Evolutionary conservation across 108 stramenopile genomes (phyloP), one percentile per base, ranked within the genome.

Genomic region (Cyclotella sp.): DNA sequence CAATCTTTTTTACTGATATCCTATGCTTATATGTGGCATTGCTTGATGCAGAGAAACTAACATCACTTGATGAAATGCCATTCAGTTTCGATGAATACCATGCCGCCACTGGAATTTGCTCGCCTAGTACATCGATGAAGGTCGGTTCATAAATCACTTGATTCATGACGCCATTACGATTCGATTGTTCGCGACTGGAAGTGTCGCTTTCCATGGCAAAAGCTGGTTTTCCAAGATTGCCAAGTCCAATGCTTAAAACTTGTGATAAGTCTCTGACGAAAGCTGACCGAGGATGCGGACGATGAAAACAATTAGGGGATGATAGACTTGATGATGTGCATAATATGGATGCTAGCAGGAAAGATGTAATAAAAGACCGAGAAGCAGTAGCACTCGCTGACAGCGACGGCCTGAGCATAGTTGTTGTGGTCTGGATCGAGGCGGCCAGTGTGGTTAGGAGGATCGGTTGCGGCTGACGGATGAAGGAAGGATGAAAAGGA

Each of bases 1-100:
- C 92, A 65, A 93, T 91, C 30, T 86, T 77, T 44, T 77, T 63
- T 9, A 93, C 84, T 1, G 92, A 93, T 54, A 93, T 93, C 13
- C 86, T 77, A 75, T 93, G 88, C 4, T 70, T 22, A 64, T 93
- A 93, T 19, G 60, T 41, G 21, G 76, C 74, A 19, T 10, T 54
- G 21, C 12, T 64, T 49, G 47, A 49, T n/a, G 6, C 47, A 16
- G 15, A 21, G 21, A 55, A 58, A 13, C 21, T 27, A 6, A 0
- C 6, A 43, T 41, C 30, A 29, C 40, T 39, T 9, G 41, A 42
- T 30, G 61, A n/a, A 3, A 34, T 40, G 28, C 44, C 45, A 27
- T 65, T 45, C 2, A 65, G 3, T 12, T 15, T 39, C 1, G 70
- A 59, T 70, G 70, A 42, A 44, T 59, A 43, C 70, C 70, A 70